A percentile compares a stretch with the other conserved stretches of the same genome.
Evolutionary conservation across 2,329 filamentous ascomycete genomes (phyloP).

Genomic region (Scorias spongiosa): DNA sequence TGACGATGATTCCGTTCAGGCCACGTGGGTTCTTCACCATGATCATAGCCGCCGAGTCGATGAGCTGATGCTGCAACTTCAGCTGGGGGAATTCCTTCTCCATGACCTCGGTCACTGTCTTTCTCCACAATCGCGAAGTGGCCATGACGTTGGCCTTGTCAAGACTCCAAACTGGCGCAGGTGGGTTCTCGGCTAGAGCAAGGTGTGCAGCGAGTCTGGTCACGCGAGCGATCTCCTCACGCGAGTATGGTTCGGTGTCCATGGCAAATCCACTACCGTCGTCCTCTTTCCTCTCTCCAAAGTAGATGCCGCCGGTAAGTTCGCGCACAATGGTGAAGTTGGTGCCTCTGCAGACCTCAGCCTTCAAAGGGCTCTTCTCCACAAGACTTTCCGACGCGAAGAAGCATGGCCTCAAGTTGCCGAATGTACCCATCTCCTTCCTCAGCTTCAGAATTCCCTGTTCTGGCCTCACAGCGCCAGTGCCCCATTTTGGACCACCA

Average conservation of each 20-base stretch:
- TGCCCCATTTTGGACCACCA: slow-evolving; percentile 95
- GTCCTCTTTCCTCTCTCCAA: slow-evolving; percentile 73
- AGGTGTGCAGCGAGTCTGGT: slow-evolving; percentile 68
- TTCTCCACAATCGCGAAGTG: slow-evolving; percentile 77
- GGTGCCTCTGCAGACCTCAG: slow-evolving; percentile 67
- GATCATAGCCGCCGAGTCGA: slow-evolving; percentile 93
- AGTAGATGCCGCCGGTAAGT: slow-evolving; percentile 87
- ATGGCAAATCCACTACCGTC: slow-evolving; percentile 59
- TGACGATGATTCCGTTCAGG: slow-evolving; percentile 82
- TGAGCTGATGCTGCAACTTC: slow-evolving; percentile 73
- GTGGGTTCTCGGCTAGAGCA: slow-evolving; percentile 60
- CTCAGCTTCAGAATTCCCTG: slow-evolving; percentile 81
- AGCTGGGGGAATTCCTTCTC: slow-evolving; percentile 77
- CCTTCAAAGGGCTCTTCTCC: slow-evolving; percentile 73
- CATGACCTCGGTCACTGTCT: slow-evolving; percentile 73
- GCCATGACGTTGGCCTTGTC: slow-evolving; percentile 97
- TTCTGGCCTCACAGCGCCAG: slow-evolving; percentile 73
- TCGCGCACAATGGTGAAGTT: slow-evolving; percentile 91
- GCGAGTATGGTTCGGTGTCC: slow-evolving; percentile 79
- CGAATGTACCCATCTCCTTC: slow-evolving; percentile 87
- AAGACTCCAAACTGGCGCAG: slow-evolving; percentile 65
- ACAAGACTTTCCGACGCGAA: slow-evolving; percentile 81
- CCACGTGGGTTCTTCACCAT: slow-evolving; percentile 86
- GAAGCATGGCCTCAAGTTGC: slow-evolving; percentile 90
- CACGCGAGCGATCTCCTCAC: slow-evolving; percentile 75